Evolutionary conservation across 179 eudicot species (phyloP).

Genomic region (Patellifolia procumbens): DNA sequence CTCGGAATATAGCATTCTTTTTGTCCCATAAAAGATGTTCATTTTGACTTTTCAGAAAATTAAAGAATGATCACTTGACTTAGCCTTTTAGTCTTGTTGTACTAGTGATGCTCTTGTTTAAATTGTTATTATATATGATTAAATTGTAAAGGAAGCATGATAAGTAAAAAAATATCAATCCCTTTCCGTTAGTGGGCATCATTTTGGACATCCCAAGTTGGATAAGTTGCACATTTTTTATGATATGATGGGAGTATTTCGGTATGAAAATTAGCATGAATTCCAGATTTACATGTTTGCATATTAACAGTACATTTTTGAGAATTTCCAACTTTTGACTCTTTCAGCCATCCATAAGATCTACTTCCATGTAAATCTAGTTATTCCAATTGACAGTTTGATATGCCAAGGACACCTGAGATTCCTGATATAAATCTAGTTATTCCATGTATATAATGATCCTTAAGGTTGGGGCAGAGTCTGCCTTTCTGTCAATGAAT

Average conservation of each 20-base stretch:
- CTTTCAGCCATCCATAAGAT: not conserved
- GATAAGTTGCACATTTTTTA: not conserved
- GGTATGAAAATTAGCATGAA: constrained; percentile 5
- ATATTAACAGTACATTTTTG: not conserved
- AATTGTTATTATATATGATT: not conserved
- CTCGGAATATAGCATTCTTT: not conserved
- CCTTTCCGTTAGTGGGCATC: not conserved
- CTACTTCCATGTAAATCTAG: not conserved
- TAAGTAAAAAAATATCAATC: not conserved
- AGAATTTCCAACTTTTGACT: not conserved
- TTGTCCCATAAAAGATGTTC: not conserved
- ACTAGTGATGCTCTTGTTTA: not conserved
- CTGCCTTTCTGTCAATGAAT: not conserved
- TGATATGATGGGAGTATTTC: not conserved
- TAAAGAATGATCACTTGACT: not conserved
- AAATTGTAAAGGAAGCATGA: not conserved
- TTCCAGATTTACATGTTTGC: not conserved
- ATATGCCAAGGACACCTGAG: not conserved
- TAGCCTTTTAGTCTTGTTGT: not conserved
- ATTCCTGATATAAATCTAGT: not conserved
- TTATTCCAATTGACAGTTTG: not conserved
- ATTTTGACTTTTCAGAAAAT: not conserved
- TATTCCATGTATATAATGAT: not conserved
- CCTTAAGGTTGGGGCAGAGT: not conserved
- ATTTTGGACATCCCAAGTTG: not conserved